phyloP scores from a whole-genome alignment of 2,329 filamentous ascomycete genomes.

The Aspergillus latus region DNA sequence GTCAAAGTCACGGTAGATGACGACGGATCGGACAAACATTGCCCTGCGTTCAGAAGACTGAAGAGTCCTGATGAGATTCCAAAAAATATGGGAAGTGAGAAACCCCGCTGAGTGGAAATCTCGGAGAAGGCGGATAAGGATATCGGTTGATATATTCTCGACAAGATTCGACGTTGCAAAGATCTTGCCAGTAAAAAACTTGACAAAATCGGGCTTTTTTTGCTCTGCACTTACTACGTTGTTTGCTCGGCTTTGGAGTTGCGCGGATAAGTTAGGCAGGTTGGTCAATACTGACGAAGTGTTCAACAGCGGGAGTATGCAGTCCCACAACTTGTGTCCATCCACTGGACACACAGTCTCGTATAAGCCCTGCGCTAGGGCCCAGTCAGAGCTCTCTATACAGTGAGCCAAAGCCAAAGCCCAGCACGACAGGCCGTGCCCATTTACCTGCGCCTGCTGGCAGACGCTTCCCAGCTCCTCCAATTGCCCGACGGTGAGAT shows the following conservation, averaged over 20 bases:
- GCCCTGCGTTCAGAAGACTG: slow-evolving; percentile 28
- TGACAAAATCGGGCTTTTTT: slow-evolving; percentile 16
- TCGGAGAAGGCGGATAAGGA: slow-evolving; percentile 32
- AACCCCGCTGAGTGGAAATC: slow-evolving; percentile 27
- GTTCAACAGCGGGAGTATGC: slow-evolving; percentile 17
- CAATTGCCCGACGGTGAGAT: slow-evolving; percentile 41
- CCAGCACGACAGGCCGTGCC: slow-evolving; percentile 30
- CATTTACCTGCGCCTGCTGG: slow-evolving; percentile 35
- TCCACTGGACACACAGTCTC: slow-evolving; percentile 18
- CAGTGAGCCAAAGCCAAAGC: slow-evolving; percentile 33
- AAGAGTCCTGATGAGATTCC: slow-evolving; percentile 30
- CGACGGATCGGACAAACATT: slow-evolving; percentile 31
- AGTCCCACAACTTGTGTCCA: slow-evolving; percentile 12
- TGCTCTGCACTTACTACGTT: not conserved
- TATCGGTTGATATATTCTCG: slow-evolving; percentile 29
- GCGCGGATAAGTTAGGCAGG: slow-evolving; percentile 25
- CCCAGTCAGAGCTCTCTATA: slow-evolving; percentile 35
- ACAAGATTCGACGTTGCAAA: slow-evolving; percentile 29
- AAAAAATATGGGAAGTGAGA: slow-evolving; percentile 29
- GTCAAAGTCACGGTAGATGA: slow-evolving; percentile 45
- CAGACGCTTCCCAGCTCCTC: slow-evolving; percentile 44
- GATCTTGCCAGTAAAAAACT: slow-evolving; percentile 28
- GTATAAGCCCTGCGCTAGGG: slow-evolving; percentile 30
- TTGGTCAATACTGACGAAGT: slow-evolving; percentile 20
- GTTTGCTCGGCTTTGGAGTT: slow-evolving; percentile 13